Conservation (phyloP, 1,284 basidiomycete species). For the Neonothopanus nambi region DNA sequence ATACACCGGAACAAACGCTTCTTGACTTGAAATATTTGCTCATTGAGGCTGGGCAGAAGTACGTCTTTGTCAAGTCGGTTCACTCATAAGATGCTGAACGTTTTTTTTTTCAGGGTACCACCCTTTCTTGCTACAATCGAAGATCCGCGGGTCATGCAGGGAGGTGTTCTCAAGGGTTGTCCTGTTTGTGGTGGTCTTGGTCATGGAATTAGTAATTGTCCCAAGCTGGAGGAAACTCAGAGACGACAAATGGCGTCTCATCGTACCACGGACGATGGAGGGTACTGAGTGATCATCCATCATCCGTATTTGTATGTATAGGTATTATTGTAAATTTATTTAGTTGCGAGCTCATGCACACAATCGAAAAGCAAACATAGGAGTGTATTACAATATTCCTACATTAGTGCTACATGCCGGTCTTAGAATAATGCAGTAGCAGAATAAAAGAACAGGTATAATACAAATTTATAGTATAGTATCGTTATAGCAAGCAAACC, state of each 20-base stretch:
- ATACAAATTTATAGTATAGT: no score
- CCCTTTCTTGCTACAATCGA: slow-evolving; percentile 93
- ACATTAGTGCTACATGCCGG: no score
- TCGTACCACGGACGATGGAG: slow-evolving; percentile 63
- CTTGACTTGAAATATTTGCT: slow-evolving; percentile 96
- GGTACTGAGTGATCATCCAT: slow-evolving; percentile 19
- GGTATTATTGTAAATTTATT: no score
- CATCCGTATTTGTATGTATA: no score
- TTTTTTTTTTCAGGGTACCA: slow-evolving; percentile 68
- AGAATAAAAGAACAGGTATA: no score
- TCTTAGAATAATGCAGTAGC: no score
- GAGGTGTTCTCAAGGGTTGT: slow-evolving; percentile 82
- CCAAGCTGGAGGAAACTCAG: slow-evolving; percentile 94
- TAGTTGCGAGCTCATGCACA: no score
- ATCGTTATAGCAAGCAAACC: no score
- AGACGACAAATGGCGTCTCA: slow-evolving; percentile 88
- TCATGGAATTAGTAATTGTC: slow-evolving; percentile 92
- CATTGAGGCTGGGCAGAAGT: slow-evolving; percentile 98
- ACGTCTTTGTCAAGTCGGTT: slow-evolving; percentile 26
- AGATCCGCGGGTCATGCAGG: slow-evolving; percentile 83
- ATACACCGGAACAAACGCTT: slow-evolving; percentile 93
- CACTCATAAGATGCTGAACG: slow-evolving; percentile 4
- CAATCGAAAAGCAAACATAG: no score
- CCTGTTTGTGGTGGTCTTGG: slow-evolving; percentile 97
- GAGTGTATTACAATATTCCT: no score